Conservation (phyloP, 1,284 basidiomycete genomes). For the Papiliotrema laurentii region DNA sequence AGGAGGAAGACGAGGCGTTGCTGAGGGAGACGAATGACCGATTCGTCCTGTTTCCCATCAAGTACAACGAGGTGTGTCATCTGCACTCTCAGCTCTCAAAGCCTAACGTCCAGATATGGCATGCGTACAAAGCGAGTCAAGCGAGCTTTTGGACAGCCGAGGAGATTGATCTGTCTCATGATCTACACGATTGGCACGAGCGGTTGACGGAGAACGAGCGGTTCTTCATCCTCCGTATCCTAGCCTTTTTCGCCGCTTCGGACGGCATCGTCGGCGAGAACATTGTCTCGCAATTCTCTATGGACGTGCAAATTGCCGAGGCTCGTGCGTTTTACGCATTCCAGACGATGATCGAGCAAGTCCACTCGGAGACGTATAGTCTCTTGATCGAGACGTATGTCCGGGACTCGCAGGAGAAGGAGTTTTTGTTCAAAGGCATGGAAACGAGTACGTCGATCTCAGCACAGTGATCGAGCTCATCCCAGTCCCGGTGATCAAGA, state of each 20-base stretch:
- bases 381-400: slow-evolving; percentile 58
- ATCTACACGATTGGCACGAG: slow-evolving; percentile 82
- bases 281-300: slow-evolving; percentile 87
- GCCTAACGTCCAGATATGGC: slow-evolving; percentile 67
- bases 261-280: slow-evolving; percentile 96
- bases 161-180: slow-evolving; percentile 90
- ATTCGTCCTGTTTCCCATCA: slow-evolving; percentile 87
- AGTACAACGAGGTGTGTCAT: slow-evolving; percentile 63
- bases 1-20: slow-evolving; percentile 64
- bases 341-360: slow-evolving; percentile 89
- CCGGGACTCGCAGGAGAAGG: slow-evolving; percentile 52
- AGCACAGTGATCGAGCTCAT: slow-evolving; percentile 6
- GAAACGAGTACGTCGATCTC: slow-evolving; percentile 47
- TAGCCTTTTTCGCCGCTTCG: slow-evolving; percentile 93
- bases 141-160: slow-evolving; percentile 79
- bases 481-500: slow-evolving; percentile 63
- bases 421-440: slow-evolving; percentile 55
- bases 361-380: slow-evolving; percentile 57
- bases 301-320: slow-evolving; percentile 88
- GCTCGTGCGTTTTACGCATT: slow-evolving; percentile 96
- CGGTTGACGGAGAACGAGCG: slow-evolving; percentile 83
- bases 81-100: background rate
- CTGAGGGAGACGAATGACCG: slow-evolving; percentile 59
- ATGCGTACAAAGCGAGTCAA: slow-evolving; percentile 77
- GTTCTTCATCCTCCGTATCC: slow-evolving; percentile 86